Evolutionary conservation across 495 filamentous ascomycete species (phyloP), one percentile per base, ranked within the genome.

Genomic region (Aspergillus olivimuriae): DNA sequence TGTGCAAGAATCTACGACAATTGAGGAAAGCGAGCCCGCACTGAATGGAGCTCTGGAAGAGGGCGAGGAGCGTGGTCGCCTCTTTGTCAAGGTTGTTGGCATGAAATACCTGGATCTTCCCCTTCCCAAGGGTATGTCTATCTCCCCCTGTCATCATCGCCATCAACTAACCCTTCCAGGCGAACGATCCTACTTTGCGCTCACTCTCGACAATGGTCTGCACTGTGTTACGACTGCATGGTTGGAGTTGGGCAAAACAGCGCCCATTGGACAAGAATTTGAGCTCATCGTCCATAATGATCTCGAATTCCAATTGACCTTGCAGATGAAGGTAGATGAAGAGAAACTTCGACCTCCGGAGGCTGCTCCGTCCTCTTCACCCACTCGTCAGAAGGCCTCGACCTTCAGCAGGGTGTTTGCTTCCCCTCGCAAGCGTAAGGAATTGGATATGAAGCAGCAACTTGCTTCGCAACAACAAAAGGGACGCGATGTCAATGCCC

Each of bases 141-240:
- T 22, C 20, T 20, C 31, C 2, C 21, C 20, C 4, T 21, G 6
- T 37, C 21, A 31, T n/a, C 37, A 12, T 50, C 47, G 34, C 1
- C 31, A 38, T 33, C 51, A 39, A 50, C 62, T 76, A 53, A 73
- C 43, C 10, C 30, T 11, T 18, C 43, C 49, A 92, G 88, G 82
- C 51, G 89, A 97, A 65, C 83, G 85, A 43, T 86, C 87, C 4
- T 88, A 87, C 68, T 98, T 98, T 67, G 84, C 89, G 38, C 74
- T 98, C 7, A 98, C 92, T 2, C 76, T 98, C 18, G 92, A 98
- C 66, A 98, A 98, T 53, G 92, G 92, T 19, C 77, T 98, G 2
- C 92, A 98, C 62, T 98, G 92, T 56, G 92, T 98, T 8, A 97
- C 92, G 1, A 98, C 92, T 4, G 80, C 89, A 0, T 97, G 89